These are phyloP conservation scores for Acacia melanoxylon DNA, from an alignment of 306 rosid species.

Conservation along the genomic window DNA sequence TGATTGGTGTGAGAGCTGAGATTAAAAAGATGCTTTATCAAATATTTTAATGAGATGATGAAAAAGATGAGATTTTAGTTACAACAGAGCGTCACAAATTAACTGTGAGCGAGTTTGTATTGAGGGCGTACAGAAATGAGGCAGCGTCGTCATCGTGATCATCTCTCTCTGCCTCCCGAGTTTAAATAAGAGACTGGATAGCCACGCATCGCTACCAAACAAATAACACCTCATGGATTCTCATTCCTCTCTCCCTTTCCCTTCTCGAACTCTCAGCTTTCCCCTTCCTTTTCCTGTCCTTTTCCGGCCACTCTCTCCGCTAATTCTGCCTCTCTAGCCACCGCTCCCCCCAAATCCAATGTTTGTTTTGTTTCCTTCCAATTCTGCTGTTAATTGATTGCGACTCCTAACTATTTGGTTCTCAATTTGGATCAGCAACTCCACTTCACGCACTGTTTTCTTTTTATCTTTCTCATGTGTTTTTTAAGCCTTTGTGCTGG, in stretches of 20 bases:
- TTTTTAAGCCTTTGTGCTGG: slow-evolving; percentile 11
- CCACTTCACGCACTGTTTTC: neutral
- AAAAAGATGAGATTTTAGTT: neutral
- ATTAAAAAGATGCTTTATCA: neutral
- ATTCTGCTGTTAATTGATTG: neutral
- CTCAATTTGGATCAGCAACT: slow-evolving; percentile 21
- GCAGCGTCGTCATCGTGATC: neutral
- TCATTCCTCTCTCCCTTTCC: slow-evolving; percentile 28
- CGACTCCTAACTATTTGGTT: neutral
- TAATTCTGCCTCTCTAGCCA: slow-evolving; percentile 41
- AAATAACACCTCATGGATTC: slow-evolving; percentile 42
- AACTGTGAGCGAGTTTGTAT: too few species aligned
- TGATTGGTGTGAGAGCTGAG: neutral
- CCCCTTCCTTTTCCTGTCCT: slow-evolving; percentile 27
- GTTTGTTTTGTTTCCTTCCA: slow-evolving; percentile 19
- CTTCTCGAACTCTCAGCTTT: slow-evolving; percentile 39
- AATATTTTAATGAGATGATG: neutral
- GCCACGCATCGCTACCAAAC: slow-evolving; percentile 34
- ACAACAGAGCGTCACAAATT: neutral
- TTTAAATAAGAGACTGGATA: neutral
- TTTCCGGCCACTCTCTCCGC: slow-evolving; percentile 31
- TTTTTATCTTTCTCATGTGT: slow-evolving; percentile 13
- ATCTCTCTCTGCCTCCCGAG: neutral
- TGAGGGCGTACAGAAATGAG: neutral
- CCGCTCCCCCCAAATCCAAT: slow-evolving; percentile 38